A percentile compares a stretch with the other conserved stretches of the same genome.
These are phyloP conservation scores for Leptographium procerum DNA, from an alignment of 2,329 filamentous ascomycete genomes.

Conservation along the genomic window DNA sequence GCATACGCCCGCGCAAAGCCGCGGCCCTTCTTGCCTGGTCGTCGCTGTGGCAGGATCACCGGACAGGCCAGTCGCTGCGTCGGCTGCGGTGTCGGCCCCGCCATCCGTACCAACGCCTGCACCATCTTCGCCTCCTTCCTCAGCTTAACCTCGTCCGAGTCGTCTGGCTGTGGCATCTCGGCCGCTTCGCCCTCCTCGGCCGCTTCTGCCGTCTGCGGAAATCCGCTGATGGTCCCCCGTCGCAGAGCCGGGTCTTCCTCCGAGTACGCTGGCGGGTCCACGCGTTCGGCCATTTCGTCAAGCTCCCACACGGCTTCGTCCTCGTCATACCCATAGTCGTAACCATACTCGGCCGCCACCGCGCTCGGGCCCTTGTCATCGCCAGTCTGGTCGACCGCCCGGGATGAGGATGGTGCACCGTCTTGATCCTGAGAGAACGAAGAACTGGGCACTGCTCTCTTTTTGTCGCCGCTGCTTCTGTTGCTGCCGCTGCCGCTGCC, in stretches of 20 bases:
- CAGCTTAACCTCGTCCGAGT: conserved; percentile 9
- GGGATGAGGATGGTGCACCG: neutral
- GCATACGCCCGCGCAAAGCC: conserved; percentile 29
- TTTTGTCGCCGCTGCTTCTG: neutral
- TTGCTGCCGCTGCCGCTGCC: neutral
- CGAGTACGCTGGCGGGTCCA: conserved; percentile 8
- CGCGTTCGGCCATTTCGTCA: conserved; percentile 14
- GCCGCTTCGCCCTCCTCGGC: neutral
- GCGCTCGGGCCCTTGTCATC: conserved; percentile 3
- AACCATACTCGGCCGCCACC: neutral
- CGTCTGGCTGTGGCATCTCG: neutral
- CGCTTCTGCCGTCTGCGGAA: neutral
- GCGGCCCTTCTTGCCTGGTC: conserved; percentile 22
- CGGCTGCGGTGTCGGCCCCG: conserved; percentile 11
- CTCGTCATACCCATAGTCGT: conserved; percentile 2
- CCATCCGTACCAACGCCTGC: conserved; percentile 2
- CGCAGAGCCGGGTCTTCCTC: conserved; percentile 1
- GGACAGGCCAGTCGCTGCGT: conserved; percentile 17
- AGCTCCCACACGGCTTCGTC: conserved; percentile 17
- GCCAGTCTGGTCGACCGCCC: neutral
- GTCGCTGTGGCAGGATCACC: conserved; percentile 27
- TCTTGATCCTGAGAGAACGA: neutral
- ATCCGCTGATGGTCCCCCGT: neutral
- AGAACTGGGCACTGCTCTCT: neutral
- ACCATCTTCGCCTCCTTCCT: conserved; percentile 10